Evolutionary conservation across 169 alveolate genomes (phyloP).

Genomic region (Cryptosporidium ryanae): DNA sequence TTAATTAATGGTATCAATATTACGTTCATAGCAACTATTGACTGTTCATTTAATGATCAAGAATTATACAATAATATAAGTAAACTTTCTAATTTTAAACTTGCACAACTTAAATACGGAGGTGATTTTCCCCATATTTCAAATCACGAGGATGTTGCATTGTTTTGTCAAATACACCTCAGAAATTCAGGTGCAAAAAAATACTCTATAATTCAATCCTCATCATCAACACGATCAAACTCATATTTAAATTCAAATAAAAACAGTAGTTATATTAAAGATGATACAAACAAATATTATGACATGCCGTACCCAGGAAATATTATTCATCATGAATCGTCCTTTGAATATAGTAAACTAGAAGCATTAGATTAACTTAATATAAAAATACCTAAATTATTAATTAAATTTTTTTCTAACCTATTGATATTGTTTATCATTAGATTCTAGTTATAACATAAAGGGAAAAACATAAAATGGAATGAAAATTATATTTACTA

Average conservation of each 20-base stretch:
- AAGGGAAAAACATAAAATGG: no score
- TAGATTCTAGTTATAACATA: no score
- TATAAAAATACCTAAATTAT: no score
- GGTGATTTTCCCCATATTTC: conserved; percentile 74
- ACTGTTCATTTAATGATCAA: conserved; percentile 51
- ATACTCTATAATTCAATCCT: neutral
- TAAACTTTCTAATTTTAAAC: conserved; percentile 26
- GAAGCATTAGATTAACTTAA: no score
- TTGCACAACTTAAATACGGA: conserved; percentile 66
- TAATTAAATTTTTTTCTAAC: no score
- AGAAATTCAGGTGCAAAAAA: conserved; percentile 54
- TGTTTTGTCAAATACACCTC: conserved; percentile 61
- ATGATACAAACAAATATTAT: neutral
- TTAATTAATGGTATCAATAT: conserved; percentile 11
- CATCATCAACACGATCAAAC: neutral
- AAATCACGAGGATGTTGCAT: conserved; percentile 47
- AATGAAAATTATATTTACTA: no score
- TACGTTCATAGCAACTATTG: conserved; percentile 40
- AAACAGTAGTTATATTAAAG: neutral
- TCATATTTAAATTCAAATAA: neutral
- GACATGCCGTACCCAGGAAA: conserved; percentile 73
- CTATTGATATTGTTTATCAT: no score
- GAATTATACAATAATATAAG: neutral
- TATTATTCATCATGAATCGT: conserved; percentile 33
- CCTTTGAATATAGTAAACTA: conserved; percentile 4